Conservation (phyloP, 2,329 filamentous ascomycete species). For the Knufia fluminis region DNA sequence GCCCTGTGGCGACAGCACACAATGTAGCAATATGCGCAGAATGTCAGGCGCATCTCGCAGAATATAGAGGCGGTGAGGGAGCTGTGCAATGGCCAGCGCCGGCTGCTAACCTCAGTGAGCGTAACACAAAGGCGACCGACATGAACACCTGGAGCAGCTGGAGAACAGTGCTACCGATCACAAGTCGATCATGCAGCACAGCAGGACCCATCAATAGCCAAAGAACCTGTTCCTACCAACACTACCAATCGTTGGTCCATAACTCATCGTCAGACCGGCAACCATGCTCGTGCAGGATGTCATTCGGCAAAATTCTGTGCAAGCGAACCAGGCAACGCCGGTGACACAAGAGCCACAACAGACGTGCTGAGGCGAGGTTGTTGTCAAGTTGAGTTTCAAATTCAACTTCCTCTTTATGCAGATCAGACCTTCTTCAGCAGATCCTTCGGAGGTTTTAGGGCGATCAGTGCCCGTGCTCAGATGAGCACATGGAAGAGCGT, state of each 20-base stretch:
- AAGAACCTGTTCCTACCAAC: background rate
- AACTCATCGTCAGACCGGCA: background rate
- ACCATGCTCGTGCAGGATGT: background rate
- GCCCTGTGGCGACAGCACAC: too few relatives aligned
- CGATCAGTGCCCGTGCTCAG: too few relatives aligned
- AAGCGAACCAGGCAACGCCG: background rate
- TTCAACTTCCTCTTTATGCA: background rate
- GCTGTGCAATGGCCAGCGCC: background rate
- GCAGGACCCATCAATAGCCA: too few relatives aligned
- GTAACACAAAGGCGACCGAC: constrained; percentile 5
- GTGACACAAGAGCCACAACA: background rate
- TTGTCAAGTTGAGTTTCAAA: background rate
- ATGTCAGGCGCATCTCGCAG: background rate
- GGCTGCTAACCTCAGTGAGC: background rate
- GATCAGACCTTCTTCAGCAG: background rate
- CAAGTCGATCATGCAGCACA: constrained; percentile 6
- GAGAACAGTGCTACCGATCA: background rate
- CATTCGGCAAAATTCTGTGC: background rate
- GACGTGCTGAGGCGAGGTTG: constrained; percentile 8
- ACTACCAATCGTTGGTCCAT: background rate
- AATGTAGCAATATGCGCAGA: background rate
- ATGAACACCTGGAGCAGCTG: background rate
- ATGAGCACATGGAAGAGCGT: too few relatives aligned
- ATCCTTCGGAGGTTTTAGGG: too few relatives aligned
- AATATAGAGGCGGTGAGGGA: background rate